phyloP scores from a whole-genome alignment of 495 filamentous ascomycete genomes.

The Podospora comata region DNA sequence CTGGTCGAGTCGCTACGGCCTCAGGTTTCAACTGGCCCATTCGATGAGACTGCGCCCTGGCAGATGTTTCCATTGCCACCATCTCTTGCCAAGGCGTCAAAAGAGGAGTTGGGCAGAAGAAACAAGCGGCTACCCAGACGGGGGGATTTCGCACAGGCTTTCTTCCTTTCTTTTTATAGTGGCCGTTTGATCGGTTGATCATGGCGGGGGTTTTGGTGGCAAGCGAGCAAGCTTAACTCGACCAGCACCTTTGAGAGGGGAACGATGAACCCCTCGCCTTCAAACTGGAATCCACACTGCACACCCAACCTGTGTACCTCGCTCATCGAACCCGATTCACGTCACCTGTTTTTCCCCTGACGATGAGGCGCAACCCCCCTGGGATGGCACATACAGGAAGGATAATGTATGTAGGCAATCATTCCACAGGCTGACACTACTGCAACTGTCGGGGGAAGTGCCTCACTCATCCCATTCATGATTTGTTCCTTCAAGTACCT shows the following conservation, averaged over 20 bases:
- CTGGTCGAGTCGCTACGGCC: not conserved
- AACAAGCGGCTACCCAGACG: not conserved
- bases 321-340: not conserved
- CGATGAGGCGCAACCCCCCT: not conserved
- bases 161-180: constrained; percentile 7
- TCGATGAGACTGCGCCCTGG: not conserved
- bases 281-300: too few relatives aligned
- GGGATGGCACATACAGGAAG: not conserved
- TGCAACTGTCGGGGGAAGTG: constrained; percentile 1
- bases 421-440: not conserved
- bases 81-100: not conserved
- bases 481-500: not conserved
- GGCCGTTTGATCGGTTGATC: not conserved
- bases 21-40: not conserved
- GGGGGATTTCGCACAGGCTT: not conserved
- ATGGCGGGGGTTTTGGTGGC: too few relatives aligned
- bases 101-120: constrained; percentile 5
- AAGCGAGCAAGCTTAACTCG: not conserved
- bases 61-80: not conserved
- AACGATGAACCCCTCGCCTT: not conserved
- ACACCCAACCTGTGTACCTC: too few relatives aligned
- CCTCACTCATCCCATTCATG: not conserved
- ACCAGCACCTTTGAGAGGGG: not conserved
- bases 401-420: not conserved
- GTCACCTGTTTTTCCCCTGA: not conserved